Percentiles rank a stretch among this genome's conserved stretches.
These are phyloP conservation scores for Lichina pygmaea DNA, from an alignment of 495 filamentous ascomycete genomes.

Conservation along the genomic window DNA sequence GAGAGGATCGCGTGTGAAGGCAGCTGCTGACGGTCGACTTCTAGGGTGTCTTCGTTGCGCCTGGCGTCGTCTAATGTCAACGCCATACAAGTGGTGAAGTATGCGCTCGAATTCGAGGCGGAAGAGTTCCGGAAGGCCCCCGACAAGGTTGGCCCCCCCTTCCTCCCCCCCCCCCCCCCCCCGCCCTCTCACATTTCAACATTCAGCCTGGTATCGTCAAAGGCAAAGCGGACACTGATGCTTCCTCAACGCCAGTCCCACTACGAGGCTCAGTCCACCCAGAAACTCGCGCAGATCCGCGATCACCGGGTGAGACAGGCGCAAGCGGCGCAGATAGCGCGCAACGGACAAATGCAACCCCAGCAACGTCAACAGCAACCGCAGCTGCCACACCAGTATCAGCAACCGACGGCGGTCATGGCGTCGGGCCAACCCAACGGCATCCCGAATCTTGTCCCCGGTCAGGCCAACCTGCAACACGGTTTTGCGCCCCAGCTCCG, in stretches of 20 bases:
- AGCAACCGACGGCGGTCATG: slow-evolving; percentile 3
- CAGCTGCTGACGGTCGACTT: too few species aligned
- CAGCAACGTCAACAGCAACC: slow-evolving; percentile 9
- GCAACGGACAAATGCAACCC: slow-evolving; percentile 9
- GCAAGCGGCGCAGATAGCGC: slow-evolving; percentile 13
- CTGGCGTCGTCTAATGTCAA: not conserved
- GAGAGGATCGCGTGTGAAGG: not conserved
- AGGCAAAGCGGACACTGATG: too few species aligned
- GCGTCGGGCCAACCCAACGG: slow-evolving; percentile 8
- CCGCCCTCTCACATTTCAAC: not conserved
- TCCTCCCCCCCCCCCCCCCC: not conserved
- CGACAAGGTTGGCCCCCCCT: slow-evolving; percentile 13
- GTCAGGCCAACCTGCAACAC: slow-evolving; percentile 15
- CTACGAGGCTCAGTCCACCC: slow-evolving; percentile 21
- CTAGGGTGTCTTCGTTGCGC: not conserved
- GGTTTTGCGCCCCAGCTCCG: slow-evolving; percentile 25
- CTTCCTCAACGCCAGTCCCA: slow-evolving; percentile 9
- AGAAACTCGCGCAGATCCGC: slow-evolving; percentile 21
- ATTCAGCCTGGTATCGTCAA: not conserved
- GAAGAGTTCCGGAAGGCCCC: slow-evolving; percentile 19
- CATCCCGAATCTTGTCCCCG: slow-evolving; percentile 8
- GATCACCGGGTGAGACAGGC: slow-evolving; percentile 20
- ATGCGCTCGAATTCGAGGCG: slow-evolving; percentile 21
- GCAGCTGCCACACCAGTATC: slow-evolving; percentile 9
- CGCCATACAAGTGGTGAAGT: slow-evolving; percentile 9